These are phyloP conservation scores for Arctium lappa DNA, from an alignment of 129 eudicot species.

Conservation along the genomic window DNA sequence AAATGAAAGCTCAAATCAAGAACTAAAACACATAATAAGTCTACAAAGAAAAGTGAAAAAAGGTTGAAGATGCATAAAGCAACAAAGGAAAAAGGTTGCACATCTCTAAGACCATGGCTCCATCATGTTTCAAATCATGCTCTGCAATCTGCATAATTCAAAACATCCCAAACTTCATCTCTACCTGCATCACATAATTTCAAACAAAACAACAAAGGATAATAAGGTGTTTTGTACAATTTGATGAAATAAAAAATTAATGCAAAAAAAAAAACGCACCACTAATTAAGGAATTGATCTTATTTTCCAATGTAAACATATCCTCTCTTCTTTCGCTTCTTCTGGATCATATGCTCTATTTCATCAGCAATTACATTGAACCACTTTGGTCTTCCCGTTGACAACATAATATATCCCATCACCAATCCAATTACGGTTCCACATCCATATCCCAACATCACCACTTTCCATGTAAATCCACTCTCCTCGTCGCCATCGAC, in stretches of 20 bases:
- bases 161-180: too few relatives aligned
- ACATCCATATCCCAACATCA: conserved; percentile 22
- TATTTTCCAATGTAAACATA: neutral
- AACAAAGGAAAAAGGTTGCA: too few relatives aligned
- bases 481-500: neutral
- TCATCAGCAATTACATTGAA: conserved; percentile 10
- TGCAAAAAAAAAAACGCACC: too few relatives aligned
- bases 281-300: too few relatives aligned
- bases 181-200: too few relatives aligned
- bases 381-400: conserved; percentile 23
- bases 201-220: too few relatives aligned
- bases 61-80: too few relatives aligned
- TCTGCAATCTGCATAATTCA: too few relatives aligned
- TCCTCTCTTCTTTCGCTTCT: neutral
- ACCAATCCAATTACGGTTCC: conserved; percentile 16
- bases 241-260: too few relatives aligned
- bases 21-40: neutral
- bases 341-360: neutral
- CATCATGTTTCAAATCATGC: too few relatives aligned
- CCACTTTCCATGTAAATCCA: conserved; percentile 25
- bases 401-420: conserved; percentile 12
- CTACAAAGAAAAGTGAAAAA: neutral
- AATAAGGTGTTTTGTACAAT: too few relatives aligned
- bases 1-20: neutral
- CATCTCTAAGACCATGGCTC: too few relatives aligned